These are phyloP conservation scores for Wickerhamomyces silvicola DNA, from an alignment of 805 yeast species.

Conservation along the genomic window DNA sequence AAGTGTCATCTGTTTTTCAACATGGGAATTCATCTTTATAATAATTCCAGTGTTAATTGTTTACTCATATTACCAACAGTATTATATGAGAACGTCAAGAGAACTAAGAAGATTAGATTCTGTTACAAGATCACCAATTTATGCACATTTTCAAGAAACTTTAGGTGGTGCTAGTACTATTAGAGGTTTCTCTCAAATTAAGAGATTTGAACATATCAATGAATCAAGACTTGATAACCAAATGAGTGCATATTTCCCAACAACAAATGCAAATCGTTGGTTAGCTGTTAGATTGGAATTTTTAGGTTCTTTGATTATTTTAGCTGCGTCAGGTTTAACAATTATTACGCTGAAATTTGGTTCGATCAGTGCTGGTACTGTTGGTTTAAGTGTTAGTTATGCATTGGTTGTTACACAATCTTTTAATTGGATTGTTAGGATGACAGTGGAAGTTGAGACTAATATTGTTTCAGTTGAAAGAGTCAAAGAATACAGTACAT, in stretches of 20 bases:
- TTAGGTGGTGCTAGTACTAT: conserved; percentile 70
- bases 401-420: conserved; percentile 91
- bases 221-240: conserved; percentile 73
- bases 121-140: conserved; percentile 72
- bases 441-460: conserved; percentile 98
- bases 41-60: conserved; percentile 62
- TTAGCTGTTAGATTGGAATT: conserved; percentile 90
- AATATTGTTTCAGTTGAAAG: conserved; percentile 96
- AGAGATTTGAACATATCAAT: conserved; percentile 58
- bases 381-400: conserved; percentile 90
- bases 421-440: conserved; percentile 94
- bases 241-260: conserved; percentile 88
- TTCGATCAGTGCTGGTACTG: conserved; percentile 76
- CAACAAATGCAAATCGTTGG: conserved; percentile 95
- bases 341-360: conserved; percentile 58
- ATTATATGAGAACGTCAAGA: conserved; percentile 69
- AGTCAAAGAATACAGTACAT: conserved; percentile 76
- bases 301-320: conserved; percentile 82
- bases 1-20: conserved; percentile 72
- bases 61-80: conserved; percentile 69
- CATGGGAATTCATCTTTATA: conserved; percentile 78
- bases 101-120: conserved; percentile 80
- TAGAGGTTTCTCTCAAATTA: conserved; percentile 63
- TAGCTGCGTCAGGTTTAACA: conserved; percentile 78
- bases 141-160: conserved; percentile 80